Percentiles rank a stretch among this genome's conserved stretches.
Evolutionary conservation across 305 asterid species (phyloP).

Genomic region (Rubia peregrina): DNA sequence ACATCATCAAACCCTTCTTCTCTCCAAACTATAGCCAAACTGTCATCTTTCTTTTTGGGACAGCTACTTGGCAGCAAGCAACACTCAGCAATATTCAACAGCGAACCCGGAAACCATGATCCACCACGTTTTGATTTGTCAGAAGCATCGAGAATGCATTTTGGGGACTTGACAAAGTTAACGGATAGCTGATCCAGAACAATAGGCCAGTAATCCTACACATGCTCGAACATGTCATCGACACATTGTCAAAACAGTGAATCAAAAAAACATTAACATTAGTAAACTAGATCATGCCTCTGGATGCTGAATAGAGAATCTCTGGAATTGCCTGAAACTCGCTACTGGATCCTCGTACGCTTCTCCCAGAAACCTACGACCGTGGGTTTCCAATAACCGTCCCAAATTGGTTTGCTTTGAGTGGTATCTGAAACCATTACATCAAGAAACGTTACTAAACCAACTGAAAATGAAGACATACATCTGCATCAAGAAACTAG

Average conservation of each 20-base stretch:
- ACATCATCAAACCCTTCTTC: slow-evolving; percentile 59
- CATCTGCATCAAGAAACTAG: slow-evolving; percentile 3
- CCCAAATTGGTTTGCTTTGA: slow-evolving; percentile 70
- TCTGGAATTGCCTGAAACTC: slow-evolving; percentile 65
- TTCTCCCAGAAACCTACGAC: slow-evolving; percentile 64
- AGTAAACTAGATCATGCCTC: slow-evolving; percentile 46
- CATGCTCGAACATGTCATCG: slow-evolving; percentile 6
- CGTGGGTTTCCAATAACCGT: slow-evolving; percentile 69
- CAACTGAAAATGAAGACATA: slow-evolving; percentile 1
- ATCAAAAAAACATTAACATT: neutral
- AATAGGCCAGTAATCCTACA: slow-evolving; percentile 75
- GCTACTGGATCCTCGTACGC: slow-evolving; percentile 69
- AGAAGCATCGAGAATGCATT: slow-evolving; percentile 61
- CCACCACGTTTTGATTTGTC: slow-evolving; percentile 58
- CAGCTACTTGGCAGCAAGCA: slow-evolving; percentile 52
- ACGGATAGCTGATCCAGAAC: slow-evolving; percentile 54
- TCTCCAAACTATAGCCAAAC: slow-evolving; percentile 78
- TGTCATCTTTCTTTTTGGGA: slow-evolving; percentile 49
- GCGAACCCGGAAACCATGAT: slow-evolving; percentile 85
- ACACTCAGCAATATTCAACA: slow-evolving; percentile 77
- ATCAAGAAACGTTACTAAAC: slow-evolving; percentile 14
- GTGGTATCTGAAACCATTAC: slow-evolving; percentile 43
- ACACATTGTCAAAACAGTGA: neutral
- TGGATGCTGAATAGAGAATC: slow-evolving; percentile 69
- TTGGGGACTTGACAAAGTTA: slow-evolving; percentile 51